These are phyloP conservation scores for Yamadazyma dushanensis DNA, from an alignment of 1,139 yeast genomes.

Conservation along the genomic window DNA sequence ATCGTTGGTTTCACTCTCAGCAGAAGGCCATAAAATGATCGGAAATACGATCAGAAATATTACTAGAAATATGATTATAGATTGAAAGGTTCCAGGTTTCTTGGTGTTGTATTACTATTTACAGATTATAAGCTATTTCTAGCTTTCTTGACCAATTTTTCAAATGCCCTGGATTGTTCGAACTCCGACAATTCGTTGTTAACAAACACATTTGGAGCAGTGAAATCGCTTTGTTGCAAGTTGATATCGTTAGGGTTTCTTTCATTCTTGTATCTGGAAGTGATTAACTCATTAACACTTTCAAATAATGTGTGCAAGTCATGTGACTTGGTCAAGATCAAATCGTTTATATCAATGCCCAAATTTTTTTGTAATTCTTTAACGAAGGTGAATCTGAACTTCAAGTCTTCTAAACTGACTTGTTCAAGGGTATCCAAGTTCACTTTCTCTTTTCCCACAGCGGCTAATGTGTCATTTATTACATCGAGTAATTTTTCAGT, in stretches of 20 bases:
- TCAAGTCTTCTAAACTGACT: slow-evolving; percentile 44
- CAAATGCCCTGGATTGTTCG: slow-evolving; percentile 31
- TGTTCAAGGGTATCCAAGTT: slow-evolving; percentile 16
- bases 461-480: slow-evolving; percentile 28
- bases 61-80: too few relatives aligned
- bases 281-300: slow-evolving; percentile 45
- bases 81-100: neutral
- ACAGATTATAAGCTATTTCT: slow-evolving; percentile 18
- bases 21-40: too few relatives aligned
- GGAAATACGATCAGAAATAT: too few relatives aligned
- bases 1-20: slow-evolving; percentile 52
- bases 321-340: slow-evolving; percentile 50
- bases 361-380: slow-evolving; percentile 59
- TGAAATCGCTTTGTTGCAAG: slow-evolving; percentile 41
- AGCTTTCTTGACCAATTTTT: slow-evolving; percentile 35
- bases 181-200: slow-evolving; percentile 36
- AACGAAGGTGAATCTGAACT: slow-evolving; percentile 56
- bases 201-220: slow-evolving; percentile 52
- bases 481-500: slow-evolving; percentile 24
- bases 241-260: slow-evolving; percentile 71
- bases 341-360: slow-evolving; percentile 70
- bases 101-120: slow-evolving; percentile 8
- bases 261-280: slow-evolving; percentile 56
- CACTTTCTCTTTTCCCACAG: slow-evolving; percentile 19
- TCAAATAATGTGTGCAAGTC: slow-evolving; percentile 45